phyloP scores from a whole-genome alignment of 148 eudicot genomes.

The Amaranthus hypochondriacus region DNA sequence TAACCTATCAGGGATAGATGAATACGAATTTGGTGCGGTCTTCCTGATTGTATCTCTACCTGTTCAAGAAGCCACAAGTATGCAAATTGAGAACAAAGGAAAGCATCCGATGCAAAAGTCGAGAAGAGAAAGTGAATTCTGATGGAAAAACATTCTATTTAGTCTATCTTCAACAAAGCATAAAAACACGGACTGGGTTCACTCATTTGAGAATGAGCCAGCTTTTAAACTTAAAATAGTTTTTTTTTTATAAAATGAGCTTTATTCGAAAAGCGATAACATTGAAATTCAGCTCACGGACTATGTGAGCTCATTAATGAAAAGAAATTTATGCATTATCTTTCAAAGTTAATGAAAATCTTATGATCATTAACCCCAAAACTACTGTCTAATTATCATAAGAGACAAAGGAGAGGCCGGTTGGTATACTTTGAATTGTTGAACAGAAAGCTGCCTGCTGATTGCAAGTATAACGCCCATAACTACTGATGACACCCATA shows the following conservation, averaged over 20 bases:
- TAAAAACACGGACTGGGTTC: neutral
- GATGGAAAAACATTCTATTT: neutral
- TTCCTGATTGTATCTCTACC: constrained; percentile 96
- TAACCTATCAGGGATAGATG: constrained; percentile 90
- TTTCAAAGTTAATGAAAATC: too few relatives aligned
- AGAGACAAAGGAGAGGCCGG: neutral
- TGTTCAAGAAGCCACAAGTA: constrained; percentile 27
- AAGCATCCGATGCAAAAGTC: constrained; percentile 5
- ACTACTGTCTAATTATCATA: too few relatives aligned
- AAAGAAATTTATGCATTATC: too few relatives aligned
- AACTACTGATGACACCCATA: neutral
- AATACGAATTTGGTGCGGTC: constrained; percentile 98
- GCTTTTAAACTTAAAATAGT: too few relatives aligned
- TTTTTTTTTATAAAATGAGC: too few relatives aligned
- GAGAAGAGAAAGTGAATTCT: neutral
- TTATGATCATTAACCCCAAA: too few relatives aligned
- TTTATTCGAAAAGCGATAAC: too few relatives aligned
- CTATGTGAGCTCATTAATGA: too few relatives aligned
- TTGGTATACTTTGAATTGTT: neutral
- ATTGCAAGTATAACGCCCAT: neutral
- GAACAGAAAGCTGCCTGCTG: neutral
- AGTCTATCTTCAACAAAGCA: neutral
- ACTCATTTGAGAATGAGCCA: too few relatives aligned
- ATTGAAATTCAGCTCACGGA: too few relatives aligned
- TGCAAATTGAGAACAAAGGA: neutral